A percentile compares a stretch with the other conserved stretches of the same genome.
These are phyloP conservation scores for Datura wrightii DNA, from an alignment of 257 asterid genomes.

Conservation along the genomic window DNA sequence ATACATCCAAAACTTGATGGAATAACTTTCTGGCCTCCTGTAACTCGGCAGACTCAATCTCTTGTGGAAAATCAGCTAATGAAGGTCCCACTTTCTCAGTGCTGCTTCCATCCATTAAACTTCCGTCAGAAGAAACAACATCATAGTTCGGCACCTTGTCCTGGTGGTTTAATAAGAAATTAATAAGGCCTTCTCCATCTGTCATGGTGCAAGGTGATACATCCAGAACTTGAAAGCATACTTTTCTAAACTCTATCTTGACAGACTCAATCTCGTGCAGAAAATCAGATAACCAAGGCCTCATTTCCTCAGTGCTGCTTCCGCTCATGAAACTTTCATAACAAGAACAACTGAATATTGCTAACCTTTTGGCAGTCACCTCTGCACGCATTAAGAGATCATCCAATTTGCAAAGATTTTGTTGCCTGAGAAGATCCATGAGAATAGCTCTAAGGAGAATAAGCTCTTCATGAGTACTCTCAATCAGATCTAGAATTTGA, in stretches of 20 bases:
- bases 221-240: constrained; percentile 23
- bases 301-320: constrained; percentile 6
- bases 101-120: background rate
- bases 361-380: constrained; percentile 12
- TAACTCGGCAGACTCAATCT: background rate
- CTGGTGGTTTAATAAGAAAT: constrained; percentile 14
- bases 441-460: constrained; percentile 27
- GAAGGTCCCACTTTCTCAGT: constrained; percentile 18
- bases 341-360: background rate
- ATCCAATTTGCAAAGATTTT: background rate
- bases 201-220: background rate
- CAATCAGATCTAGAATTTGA: constrained; percentile 24
- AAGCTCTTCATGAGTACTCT: constrained; percentile 29
- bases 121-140: background rate
- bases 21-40: background rate
- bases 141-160: background rate
- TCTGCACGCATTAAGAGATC: background rate
- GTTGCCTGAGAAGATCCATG: constrained; percentile 11
- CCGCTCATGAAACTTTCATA: constrained; percentile 18
- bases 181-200: constrained; percentile 15
- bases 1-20: constrained; percentile 10
- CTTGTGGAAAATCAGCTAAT: background rate
- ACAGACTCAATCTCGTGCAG: constrained; percentile 25
- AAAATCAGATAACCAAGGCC: constrained; percentile 16
- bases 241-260: constrained; percentile 8